A percentile compares a stretch with the other conserved stretches of the same genome.
Conservation (phyloP, 192 early-diverging fungal genomes). For the Tieghemiomyces parasiticus region DNA sequence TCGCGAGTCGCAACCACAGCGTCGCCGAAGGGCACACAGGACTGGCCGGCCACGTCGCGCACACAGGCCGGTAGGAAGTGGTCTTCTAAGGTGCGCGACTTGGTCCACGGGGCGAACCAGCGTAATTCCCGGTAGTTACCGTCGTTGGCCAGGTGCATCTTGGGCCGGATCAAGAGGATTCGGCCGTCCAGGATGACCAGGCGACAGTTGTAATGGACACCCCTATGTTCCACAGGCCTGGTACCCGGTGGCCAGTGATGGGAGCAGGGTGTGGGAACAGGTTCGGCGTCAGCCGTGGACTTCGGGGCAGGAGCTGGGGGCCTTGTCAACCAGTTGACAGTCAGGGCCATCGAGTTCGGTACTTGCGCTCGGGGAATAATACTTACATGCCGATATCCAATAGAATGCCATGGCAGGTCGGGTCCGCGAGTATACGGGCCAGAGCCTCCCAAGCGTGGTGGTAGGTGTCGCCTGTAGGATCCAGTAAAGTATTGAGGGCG, state of each 20-base stretch:
- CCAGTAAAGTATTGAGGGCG: too few relatives aligned
- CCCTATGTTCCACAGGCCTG: slow-evolving; percentile 86
- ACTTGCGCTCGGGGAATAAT: too few relatives aligned
- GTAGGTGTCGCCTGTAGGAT: too few relatives aligned
- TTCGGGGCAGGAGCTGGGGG: too few relatives aligned
- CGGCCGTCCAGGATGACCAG: slow-evolving; percentile 62
- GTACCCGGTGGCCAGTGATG: too few relatives aligned
- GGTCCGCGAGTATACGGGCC: slow-evolving; percentile 45
- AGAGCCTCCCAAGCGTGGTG: slow-evolving; percentile 91
- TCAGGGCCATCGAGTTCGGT: too few relatives aligned
- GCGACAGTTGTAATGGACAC: slow-evolving; percentile 94
- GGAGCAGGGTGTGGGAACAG: too few relatives aligned
- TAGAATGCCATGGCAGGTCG: slow-evolving; percentile 59
- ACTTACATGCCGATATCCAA: slow-evolving; percentile 95
- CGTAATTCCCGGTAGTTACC: slow-evolving; percentile 95
- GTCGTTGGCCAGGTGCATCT: slow-evolving; percentile 90
- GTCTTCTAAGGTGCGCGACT: slow-evolving; percentile 47
- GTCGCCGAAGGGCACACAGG: slow-evolving; percentile 73
- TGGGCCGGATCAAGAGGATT: slow-evolving; percentile 93
- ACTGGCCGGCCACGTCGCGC: slow-evolving; percentile 62
- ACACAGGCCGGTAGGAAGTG: slow-evolving; percentile 71
- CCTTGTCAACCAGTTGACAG: too few relatives aligned
- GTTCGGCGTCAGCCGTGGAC: too few relatives aligned
- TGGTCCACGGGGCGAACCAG: slow-evolving; percentile 86
- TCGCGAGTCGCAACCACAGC: slow-evolving; percentile 72